These are phyloP conservation scores for Stygiomarasmius scandens DNA, from an alignment of 1,284 basidiomycete species.

Conservation along the genomic window DNA sequence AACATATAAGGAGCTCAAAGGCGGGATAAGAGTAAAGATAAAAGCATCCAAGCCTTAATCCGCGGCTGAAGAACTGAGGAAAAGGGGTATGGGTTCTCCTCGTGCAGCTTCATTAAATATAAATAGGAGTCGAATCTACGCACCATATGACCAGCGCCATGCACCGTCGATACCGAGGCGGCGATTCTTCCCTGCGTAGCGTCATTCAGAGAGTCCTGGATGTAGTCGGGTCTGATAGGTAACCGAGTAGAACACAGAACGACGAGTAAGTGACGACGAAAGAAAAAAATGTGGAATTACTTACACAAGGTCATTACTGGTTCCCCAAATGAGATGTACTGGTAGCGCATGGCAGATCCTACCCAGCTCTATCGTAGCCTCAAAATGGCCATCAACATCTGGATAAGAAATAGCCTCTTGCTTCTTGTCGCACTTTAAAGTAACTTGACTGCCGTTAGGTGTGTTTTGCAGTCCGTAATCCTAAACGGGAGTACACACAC, in stretches of 20 bases:
- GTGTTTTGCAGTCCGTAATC: constrained; percentile 30
- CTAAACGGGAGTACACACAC: constrained; percentile 5
- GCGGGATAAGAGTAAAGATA: too few species aligned
- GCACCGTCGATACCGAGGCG: constrained; percentile 41
- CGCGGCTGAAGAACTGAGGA: too few species aligned
- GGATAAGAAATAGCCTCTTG: constrained; percentile 47
- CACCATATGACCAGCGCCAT: constrained; percentile 47
- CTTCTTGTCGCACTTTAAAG: constrained; percentile 41
- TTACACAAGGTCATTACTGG: constrained; percentile 39
- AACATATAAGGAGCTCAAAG: not conserved
- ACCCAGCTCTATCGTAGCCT: constrained; percentile 34
- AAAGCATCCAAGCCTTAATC: too few species aligned
- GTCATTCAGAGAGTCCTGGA: constrained; percentile 44
- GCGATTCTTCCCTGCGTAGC: constrained; percentile 35
- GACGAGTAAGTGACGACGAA: not conserved
- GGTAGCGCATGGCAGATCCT: constrained; percentile 36
- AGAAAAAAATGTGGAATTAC: constrained; percentile 17
- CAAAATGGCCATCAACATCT: constrained; percentile 44
- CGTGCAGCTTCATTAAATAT: too few species aligned
- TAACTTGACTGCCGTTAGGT: constrained; percentile 29
- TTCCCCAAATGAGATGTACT: constrained; percentile 45
- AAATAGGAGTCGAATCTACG: not conserved
- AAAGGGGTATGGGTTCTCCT: too few species aligned
- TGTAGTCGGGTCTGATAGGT: constrained; percentile 35
- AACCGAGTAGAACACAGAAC: not conserved